Conservation (phyloP, 78 protist species). For the Tieghemostelium lacteum region DNA sequence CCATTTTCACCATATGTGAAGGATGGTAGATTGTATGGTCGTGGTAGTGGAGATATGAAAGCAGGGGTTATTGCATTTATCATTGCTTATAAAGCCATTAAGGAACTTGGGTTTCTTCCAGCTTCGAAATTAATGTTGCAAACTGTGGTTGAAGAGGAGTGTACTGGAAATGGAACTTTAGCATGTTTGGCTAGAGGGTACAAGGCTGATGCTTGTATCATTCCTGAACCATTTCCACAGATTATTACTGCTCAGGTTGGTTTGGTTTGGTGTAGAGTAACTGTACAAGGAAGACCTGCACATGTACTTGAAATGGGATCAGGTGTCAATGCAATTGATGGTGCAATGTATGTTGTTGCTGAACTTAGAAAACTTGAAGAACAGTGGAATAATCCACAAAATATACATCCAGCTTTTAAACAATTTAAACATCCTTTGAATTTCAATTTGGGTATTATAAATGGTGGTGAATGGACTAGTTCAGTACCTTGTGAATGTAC, state of each 20-base stretch:
- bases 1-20: conserved; percentile 74
- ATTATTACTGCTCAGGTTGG: conserved; percentile 70
- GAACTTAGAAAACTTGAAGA: conserved; percentile 43
- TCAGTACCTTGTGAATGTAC: conserved; percentile 68
- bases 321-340: conserved; percentile 73
- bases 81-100: conserved; percentile 51
- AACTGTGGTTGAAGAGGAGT: conserved; percentile 74
- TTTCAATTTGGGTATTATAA: conserved; percentile 57
- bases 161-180: conserved; percentile 71
- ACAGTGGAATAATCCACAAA: conserved; percentile 16
- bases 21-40: conserved; percentile 63
- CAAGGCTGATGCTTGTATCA: conserved; percentile 44
- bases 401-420: conserved; percentile 18
- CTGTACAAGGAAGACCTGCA: conserved; percentile 54
- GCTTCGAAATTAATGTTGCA: conserved; percentile 40
- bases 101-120: conserved; percentile 58
- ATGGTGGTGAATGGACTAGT: conserved; percentile 76
- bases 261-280: conserved; percentile 67
- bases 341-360: conserved; percentile 38
- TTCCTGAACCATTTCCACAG: conserved; percentile 64
- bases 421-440: conserved; percentile 54
- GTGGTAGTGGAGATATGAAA: conserved; percentile 76
- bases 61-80: conserved; percentile 62
- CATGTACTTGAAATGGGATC: conserved; percentile 42
- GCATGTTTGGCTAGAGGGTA: conserved; percentile 65